Percentiles rank a stretch among this genome's conserved stretches.
Evolutionary conservation across 768 basidiomycete genomes (phyloP).

Genomic region (Sarcodon sp.): DNA sequence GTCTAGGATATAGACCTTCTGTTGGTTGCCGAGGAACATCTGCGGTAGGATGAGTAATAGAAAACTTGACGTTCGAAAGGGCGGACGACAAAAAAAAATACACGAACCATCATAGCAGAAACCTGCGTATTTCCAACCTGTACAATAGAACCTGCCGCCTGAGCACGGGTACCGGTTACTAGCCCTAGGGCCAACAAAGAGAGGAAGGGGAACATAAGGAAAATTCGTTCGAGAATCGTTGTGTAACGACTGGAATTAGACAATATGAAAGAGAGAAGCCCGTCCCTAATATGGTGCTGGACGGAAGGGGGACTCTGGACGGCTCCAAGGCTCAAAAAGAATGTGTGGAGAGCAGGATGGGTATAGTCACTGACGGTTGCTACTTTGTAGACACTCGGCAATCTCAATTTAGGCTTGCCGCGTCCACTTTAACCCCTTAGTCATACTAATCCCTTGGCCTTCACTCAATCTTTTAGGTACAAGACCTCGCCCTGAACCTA

Average conservation of each 20-base stretch:
- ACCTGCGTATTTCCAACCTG: constrained; percentile 27
- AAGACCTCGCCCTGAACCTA: no score
- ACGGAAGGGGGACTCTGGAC: neutral
- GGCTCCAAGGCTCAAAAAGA: neutral
- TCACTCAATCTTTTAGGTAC: no score
- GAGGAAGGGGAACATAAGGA: constrained; percentile 7
- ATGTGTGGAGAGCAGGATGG: neutral
- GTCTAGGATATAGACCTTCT: constrained; percentile 87
- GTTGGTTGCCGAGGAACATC: constrained; percentile 71
- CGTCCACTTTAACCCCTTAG: no score
- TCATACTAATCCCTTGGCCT: no score
- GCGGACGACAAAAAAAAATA: constrained; percentile 1
- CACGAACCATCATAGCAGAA: constrained; percentile 41
- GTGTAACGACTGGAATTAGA: neutral
- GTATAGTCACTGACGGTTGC: neutral
- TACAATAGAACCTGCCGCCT: constrained; percentile 17
- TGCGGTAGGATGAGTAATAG: constrained; percentile 11
- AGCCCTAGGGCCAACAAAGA: constrained; percentile 34
- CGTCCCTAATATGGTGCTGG: neutral
- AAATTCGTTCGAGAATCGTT: constrained; percentile 4
- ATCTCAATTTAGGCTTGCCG: no score
- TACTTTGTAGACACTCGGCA: neutral
- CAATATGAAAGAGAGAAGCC: no score
- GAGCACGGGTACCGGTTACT: constrained; percentile 17
- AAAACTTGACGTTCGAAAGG: neutral